Percentiles rank a stretch among this genome's conserved stretches.
phyloP scores from a whole-genome alignment of 768 basidiomycete genomes.

The Hericium alpestre region DNA sequence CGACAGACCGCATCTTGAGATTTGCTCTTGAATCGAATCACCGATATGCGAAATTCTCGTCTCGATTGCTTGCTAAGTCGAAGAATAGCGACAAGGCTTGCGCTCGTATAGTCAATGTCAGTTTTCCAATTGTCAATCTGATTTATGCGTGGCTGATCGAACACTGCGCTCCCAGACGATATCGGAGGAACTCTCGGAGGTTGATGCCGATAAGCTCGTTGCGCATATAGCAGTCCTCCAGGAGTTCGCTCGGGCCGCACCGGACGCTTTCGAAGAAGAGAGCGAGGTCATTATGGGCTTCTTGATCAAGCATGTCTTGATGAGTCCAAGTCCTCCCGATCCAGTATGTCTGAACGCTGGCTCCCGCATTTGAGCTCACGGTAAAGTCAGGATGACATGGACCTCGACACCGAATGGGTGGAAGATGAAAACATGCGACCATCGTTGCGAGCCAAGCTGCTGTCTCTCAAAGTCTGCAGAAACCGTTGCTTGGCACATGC shows the following conservation, averaged over 20 bases:
- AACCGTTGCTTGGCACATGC: slow-evolving; percentile 71
- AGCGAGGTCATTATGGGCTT: slow-evolving; percentile 68
- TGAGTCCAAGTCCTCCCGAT: slow-evolving; percentile 38
- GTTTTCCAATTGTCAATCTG: slow-evolving; percentile 9
- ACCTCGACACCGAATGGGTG: slow-evolving; percentile 64
- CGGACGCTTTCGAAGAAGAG: slow-evolving; percentile 66
- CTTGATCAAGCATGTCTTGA: slow-evolving; percentile 59
- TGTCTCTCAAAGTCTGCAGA: slow-evolving; percentile 70
- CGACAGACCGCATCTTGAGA: slow-evolving; percentile 50
- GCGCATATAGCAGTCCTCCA: slow-evolving; percentile 63
- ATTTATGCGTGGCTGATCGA: neutral
- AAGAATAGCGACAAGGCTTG: slow-evolving; percentile 43
- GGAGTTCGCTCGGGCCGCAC: slow-evolving; percentile 59
- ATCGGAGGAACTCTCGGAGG: slow-evolving; percentile 36
- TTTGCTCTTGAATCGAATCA: slow-evolving; percentile 49
- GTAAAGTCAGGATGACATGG: slow-evolving; percentile 41
- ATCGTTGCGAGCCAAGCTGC: slow-evolving; percentile 57
- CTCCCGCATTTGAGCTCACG: neutral
- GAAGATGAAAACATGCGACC: slow-evolving; percentile 52
- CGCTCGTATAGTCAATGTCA: slow-evolving; percentile 53
- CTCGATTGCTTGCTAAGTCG: slow-evolving; percentile 45
- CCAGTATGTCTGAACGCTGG: slow-evolving; percentile 27
- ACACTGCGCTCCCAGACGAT: slow-evolving; percentile 37
- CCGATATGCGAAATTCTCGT: slow-evolving; percentile 77
- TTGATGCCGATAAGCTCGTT: slow-evolving; percentile 41